Evolutionary conservation across 78 protist genomes (phyloP), one percentile per base, ranked within the genome.

Genomic region (Dictyostelium intermedium): DNA sequence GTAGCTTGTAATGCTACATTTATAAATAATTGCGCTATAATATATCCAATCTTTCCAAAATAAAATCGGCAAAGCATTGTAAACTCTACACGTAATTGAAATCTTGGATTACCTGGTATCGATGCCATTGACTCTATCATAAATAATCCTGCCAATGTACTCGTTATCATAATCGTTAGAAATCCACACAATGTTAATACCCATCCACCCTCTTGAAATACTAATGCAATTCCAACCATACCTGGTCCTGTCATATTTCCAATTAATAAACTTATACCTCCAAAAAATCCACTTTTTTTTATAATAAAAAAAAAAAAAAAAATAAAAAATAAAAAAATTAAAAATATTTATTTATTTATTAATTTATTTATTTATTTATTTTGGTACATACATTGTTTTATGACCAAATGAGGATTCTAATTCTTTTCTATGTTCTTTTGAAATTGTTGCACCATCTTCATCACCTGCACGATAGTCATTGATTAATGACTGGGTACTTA

Each of bases 161-260:
- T 82, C 2, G 35, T 16, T 13, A 89, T 9, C 50, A 79, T 35
- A 72, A 80, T 84, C 3, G 72, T 6, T 32, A 91, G 9, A 61
- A 91, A 81, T 23, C 79, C 69, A 11, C 34, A 23, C 35, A 91
- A 25, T 25, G 73, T 53, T 30, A 83, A 81, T 50, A 91, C 25
- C 96, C 96, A 92, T 43, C 96, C 96, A 35, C 81, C 91, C 7
- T 84, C 84, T 82, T 92, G 96, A 83, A 84, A 84, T 50, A 41
- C 43, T 53, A 84, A 74, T 32, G 92, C 76, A 45, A 92, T 92
- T 0, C 87, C 91, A 18, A 92, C 96, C 81, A 92, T 47, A 23
- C 92, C 96, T 39, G 91, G 91, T 9, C 83, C 92, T 43, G 93
- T 89, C 50, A 89, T 77, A 39, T 89, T 89, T 13, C 87, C 87